Evolutionary conservation across 2,329 filamentous ascomycete species (phyloP).

Genomic region (Penicillium concentricum): DNA sequence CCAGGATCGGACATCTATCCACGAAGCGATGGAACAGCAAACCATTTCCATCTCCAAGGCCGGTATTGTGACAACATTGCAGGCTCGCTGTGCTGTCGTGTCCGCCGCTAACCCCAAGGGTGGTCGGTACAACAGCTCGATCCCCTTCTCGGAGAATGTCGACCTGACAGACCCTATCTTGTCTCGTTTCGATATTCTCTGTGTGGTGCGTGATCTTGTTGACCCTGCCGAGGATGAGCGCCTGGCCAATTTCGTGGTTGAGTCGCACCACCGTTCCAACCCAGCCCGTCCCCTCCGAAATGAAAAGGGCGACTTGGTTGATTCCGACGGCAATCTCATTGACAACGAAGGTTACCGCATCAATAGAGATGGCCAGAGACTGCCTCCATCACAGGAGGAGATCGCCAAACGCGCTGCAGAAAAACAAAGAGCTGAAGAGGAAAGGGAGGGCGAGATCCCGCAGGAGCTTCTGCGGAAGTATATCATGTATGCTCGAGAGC

Average conservation of each 20-base stretch:
- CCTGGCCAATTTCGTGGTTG: slow-evolving; percentile 89
- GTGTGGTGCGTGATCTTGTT: slow-evolving; percentile 92
- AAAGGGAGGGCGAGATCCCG: slow-evolving; percentile 70
- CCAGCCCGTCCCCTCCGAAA: slow-evolving; percentile 57
- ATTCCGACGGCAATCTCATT: slow-evolving; percentile 54
- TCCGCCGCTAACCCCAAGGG: slow-evolving; percentile 96
- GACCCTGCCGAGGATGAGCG: slow-evolving; percentile 91
- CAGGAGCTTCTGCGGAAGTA: slow-evolving; percentile 94
- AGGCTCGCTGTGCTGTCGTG: slow-evolving; percentile 93
- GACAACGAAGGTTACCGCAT: slow-evolving; percentile 58
- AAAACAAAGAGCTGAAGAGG: slow-evolving; percentile 49
- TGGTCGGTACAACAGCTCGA: slow-evolving; percentile 92
- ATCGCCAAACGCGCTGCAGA: slow-evolving; percentile 37
- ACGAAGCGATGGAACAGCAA: slow-evolving; percentile 99
- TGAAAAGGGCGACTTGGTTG: slow-evolving; percentile 43
- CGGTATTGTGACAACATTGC: slow-evolving; percentile 94
- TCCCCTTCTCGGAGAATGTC: slow-evolving; percentile 94
- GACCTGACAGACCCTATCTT: slow-evolving; percentile 95
- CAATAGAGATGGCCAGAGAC: slow-evolving; percentile 44
- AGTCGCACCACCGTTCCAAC: slow-evolving; percentile 89
- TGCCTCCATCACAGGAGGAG: slow-evolving; percentile 47
- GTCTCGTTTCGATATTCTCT: slow-evolving; percentile 96
- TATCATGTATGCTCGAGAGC: slow-evolving; percentile 90
- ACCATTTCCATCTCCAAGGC: slow-evolving; percentile 99
- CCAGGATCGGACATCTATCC: slow-evolving; percentile 94